Evolutionary conservation across 2,329 filamentous ascomycete species (phyloP).

Genomic region (Colletotrichum lini): DNA sequence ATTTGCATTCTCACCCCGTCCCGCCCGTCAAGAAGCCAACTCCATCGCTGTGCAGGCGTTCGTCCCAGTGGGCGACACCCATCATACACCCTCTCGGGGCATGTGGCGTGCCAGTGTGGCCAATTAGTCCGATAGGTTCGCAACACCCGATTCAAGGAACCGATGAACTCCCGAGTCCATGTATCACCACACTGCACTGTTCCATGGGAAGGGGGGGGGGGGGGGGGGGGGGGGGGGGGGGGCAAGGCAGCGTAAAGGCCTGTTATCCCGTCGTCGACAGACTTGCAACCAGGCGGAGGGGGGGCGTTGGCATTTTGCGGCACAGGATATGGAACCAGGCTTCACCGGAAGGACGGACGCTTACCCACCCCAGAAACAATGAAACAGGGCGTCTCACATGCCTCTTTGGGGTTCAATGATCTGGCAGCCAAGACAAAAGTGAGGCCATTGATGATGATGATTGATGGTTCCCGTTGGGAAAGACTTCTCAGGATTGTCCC

Average conservation of each 20-base stretch:
- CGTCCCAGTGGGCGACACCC: conserved; percentile 17
- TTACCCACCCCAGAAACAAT: neutral
- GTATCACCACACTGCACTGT: no score
- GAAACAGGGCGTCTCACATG: conserved; percentile 18
- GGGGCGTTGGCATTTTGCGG: neutral
- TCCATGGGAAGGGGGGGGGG: no score
- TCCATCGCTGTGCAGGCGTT: conserved; percentile 37
- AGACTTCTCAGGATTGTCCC: neutral
- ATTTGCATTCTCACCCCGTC: conserved; percentile 17
- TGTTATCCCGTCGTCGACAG: neutral
- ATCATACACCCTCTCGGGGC: conserved; percentile 5
- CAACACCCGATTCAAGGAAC: neutral
- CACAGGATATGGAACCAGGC: neutral
- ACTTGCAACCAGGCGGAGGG: neutral
- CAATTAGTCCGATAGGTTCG: neutral
- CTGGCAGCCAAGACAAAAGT: conserved; percentile 7
- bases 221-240: no score
- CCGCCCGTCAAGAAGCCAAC: conserved; percentile 17
- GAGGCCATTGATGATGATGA: conserved; percentile 12
- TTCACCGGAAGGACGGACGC: neutral
- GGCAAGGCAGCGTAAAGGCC: neutral
- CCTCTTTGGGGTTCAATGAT: conserved; percentile 9
- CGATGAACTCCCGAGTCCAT: neutral
- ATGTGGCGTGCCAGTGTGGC: conserved; percentile 1
- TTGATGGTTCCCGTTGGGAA: neutral